Base-by-base conservation (phyloP, 2,329 filamentous ascomycete genomes). In the Fusarium sp. region DNA sequence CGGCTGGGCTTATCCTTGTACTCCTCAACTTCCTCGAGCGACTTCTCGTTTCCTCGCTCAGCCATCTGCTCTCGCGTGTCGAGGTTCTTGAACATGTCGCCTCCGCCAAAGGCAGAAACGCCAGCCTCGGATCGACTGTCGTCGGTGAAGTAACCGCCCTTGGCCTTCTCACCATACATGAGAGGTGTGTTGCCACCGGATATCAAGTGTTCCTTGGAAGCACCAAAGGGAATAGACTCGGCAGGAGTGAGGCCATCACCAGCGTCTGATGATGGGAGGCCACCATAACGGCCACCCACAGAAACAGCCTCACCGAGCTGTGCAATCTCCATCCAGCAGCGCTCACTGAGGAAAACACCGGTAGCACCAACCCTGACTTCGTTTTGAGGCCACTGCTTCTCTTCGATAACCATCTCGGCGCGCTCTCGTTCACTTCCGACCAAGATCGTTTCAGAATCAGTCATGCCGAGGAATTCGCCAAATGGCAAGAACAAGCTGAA, bases 81-180 rank as follows among this genome's bases (percentile, higher is more conserved):
- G 7, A 98, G 83, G 71, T 97, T 97, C 72, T 93, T 92, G 83
- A 99, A 99, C 94, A 99, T 97, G 74, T 99, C 95, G 7, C 95
- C 93, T 49, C 86, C 91, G 43, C 93, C 91, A 73, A 97, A 90
- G 6, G 92, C 93, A n/a, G 94, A 97, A 2, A 85, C 90, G 5
- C 93, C 94, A 7, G 94, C 93, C 47, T 99, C 95, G 28, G 95
- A 98, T 39, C 93, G 92, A 7, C 88, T 82, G 73, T 99, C 95
- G 55, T 96, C 93, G 49, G 90, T 90, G 70, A 97, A 97, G 74
- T 97, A 97, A 22, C 88, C 90, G 2, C 85, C 88, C 58, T 88
- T 85, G 56, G 84, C 84, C 74, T 93, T 92, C 75, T 97, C 93
- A 57, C 90, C 86, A 54, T 85, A 90, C 82, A 72, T 88, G 80